Evolutionary conservation across 441 rosid genomes (phyloP), one percentile per base, ranked within the genome.

Genomic region (Gossypium trilobum): DNA sequence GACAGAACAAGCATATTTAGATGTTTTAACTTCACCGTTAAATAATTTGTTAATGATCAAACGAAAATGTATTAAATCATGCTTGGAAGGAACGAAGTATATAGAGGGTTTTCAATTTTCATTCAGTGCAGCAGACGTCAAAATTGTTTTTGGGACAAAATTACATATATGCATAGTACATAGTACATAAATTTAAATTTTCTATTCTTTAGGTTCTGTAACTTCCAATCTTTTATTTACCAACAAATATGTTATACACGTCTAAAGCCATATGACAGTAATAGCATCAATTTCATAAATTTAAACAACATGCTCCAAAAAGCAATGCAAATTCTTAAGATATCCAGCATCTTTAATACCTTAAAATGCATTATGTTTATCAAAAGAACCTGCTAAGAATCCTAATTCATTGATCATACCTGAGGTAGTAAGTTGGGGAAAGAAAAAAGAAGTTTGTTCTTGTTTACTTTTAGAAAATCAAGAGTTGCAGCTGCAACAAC

Each of bases 401-500:
- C 44, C 68, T 62, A 44, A 68, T 17, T 33, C 69, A 72, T 78
- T 90, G 95, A 22, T 27, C 67, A 72, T 78, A 94, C 99, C 93
- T 94, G 96, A 59, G 97, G 93, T 59, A 92, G 82, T 74, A 94
- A 80, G 46, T 88, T 84, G 19, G 97, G 91, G 71, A 88, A 92
- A 66, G 89, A 82, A 52, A 74, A 71, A 42, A 83, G 70, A 78
- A 94, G 77, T 72, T 92, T 94, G 81, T 79, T 89, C 88, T 84
- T 84, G 77, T 94, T 89, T 29, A 71, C 74, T 72, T 77, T 83
- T 62, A 95, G 89, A 75, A 95, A 95, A 36, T 95, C 86, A 81
- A 93, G 95, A 67, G 97, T 88, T 80, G 93, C 92, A 78, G 90
- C 93, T 13, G 99, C 99, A 69, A 95, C 96, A 81, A 79, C 84